Base-by-base conservation (phyloP, 306 rosid genomes). In the Lagenaria siceraria region DNA sequence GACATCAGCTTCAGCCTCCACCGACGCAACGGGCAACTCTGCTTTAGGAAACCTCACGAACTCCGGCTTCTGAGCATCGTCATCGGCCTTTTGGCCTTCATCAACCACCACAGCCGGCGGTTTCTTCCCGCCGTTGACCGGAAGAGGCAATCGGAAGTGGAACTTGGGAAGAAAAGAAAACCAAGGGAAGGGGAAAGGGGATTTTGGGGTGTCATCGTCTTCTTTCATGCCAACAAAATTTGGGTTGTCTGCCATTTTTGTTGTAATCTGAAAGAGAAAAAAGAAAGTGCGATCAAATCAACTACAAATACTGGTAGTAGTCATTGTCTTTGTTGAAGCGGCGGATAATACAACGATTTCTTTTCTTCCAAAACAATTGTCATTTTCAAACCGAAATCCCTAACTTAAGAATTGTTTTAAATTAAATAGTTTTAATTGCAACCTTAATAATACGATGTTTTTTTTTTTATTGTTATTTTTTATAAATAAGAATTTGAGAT, bases 11-110 rank as follows among this genome's bases (percentile, higher is more conserved):
- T 95, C 91, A 60, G 83, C 78, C 78, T 85, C 84, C 82, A 87
- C 73, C 11, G 93, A 79, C 29, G 89, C 84, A 75, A 79, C 86
- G 38, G 61, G 77, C 13, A 77, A 14, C 38, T 90, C 83, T 17
- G 84, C 60, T 42, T 87, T 88, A 0, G 99, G 93, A 53, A 92
- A 90, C 36, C 80, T 80, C 1, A 88, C 96, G 3, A 86, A 48
- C n/a, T 10, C 84, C 1, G 84, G 90, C 59, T 84, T 90, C 25
- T n/a, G 43, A 63, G 22, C 35, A 21, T 13, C 24, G 8, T 10
- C 33, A 27, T 10, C 18, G 8, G 9, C 24, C 24, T 78, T 69
- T 15, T 14, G 71, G 17, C 43, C 75, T 55, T 74, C 86, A 33
- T 70, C 80, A 17, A 4, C 79, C 35, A 48, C 81, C 65, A 29